Percentiles rank a stretch among this genome's conserved stretches.
These are phyloP conservation scores for Neurospora sp. DNA, from an alignment of 495 filamentous ascomycete genomes.

Conservation along the genomic window DNA sequence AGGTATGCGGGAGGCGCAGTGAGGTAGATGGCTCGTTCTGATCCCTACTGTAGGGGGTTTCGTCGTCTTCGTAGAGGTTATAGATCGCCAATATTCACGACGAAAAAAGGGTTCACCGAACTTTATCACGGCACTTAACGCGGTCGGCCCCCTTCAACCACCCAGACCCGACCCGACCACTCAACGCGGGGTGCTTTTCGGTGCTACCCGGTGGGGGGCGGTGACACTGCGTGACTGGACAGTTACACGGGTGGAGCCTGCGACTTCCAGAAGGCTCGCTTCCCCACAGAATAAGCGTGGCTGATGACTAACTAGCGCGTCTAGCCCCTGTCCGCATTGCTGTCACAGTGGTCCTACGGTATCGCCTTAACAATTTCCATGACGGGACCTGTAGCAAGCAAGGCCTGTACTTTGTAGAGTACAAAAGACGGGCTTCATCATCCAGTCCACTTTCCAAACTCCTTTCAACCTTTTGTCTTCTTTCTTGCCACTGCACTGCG, in stretches of 20 bases:
- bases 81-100: background rate
- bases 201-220: background rate
- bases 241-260: background rate
- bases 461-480: background rate
- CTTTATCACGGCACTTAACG: background rate
- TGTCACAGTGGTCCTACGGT: background rate
- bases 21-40: background rate
- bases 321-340: background rate
- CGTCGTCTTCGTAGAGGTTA: background rate
- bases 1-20: background rate
- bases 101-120: background rate
- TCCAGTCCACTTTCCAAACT: background rate
- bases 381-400: background rate
- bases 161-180: background rate
- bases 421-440: background rate
- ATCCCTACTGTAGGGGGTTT: background rate
- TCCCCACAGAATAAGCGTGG: background rate
- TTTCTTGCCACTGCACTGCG: background rate
- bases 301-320: background rate
- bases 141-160: background rate
- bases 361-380: background rate
- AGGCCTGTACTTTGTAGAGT: background rate
- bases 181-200: background rate
- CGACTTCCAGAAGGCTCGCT: background rate
- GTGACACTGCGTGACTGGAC: background rate